These are phyloP conservation scores for Beauveria rudraprayagi DNA, from an alignment of 2,329 filamentous ascomycete species.

Conservation along the genomic window DNA sequence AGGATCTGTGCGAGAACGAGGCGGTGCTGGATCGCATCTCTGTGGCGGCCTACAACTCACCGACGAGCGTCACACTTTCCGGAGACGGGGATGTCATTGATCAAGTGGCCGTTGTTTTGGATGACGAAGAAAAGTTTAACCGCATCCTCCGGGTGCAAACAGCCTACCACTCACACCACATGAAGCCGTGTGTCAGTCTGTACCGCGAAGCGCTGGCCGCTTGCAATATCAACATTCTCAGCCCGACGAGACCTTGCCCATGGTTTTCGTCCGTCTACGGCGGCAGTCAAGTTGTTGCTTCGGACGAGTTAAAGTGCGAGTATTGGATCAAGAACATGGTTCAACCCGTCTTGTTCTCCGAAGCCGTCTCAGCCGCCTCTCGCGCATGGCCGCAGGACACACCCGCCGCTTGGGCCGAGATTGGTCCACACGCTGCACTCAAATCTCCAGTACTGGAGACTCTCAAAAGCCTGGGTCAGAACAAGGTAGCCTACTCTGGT, in stretches of 20 bases:
- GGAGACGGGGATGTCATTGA: constrained; percentile 18
- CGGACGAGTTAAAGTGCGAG: neutral
- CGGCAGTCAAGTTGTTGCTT: neutral
- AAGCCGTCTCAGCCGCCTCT: neutral
- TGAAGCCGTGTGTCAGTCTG: constrained; percentile 9
- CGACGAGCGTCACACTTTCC: constrained; percentile 17
- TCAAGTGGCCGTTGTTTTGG: constrained; percentile 12
- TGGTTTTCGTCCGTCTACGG: constrained; percentile 7
- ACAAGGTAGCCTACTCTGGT: neutral
- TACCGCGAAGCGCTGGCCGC: neutral
- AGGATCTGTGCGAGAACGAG: neutral
- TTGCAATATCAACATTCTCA: neutral
- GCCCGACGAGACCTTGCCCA: neutral
- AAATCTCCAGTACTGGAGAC: constrained; percentile 25
- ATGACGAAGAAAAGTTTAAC: constrained; percentile 14
- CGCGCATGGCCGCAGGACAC: neutral
- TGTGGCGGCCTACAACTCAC: constrained; percentile 15
- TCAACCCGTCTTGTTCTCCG: constrained; percentile 4
- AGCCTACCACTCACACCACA: constrained; percentile 26
- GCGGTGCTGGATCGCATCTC: constrained; percentile 6
- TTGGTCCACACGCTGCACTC: constrained; percentile 21
- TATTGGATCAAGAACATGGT: constrained; percentile 12
- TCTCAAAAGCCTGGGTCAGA: constrained; percentile 12
- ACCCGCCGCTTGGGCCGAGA: neutral
- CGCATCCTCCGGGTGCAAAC: constrained; percentile 19